These are phyloP conservation scores for Aphanomyces stellatus DNA, from an alignment of 352 stramenopile genomes.

Conservation along the genomic window DNA sequence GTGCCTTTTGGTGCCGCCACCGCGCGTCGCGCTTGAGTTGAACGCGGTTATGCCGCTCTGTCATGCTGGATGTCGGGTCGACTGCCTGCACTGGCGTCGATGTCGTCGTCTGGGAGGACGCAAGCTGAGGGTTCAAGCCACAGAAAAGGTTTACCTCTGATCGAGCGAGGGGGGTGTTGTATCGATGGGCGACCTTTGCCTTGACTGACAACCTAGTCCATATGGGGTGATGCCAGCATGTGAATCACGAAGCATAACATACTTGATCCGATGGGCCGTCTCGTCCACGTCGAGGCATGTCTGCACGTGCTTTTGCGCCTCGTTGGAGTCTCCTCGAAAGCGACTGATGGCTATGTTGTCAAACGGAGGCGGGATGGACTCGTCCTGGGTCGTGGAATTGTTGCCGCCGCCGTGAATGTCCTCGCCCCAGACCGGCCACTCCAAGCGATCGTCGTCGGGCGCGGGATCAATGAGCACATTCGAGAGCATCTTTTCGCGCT, in stretches of 20 bases:
- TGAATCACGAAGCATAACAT: background rate
- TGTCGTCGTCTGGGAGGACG: too few relatives aligned
- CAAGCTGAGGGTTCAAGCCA: too few relatives aligned
- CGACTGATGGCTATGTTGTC: background rate
- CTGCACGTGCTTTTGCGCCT: background rate
- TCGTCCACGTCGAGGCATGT: constrained; percentile 8
- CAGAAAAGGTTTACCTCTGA: background rate
- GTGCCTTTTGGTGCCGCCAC: too few relatives aligned
- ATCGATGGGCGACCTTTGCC: background rate
- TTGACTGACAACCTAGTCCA: background rate
- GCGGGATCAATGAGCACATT: background rate
- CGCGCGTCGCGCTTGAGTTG: background rate
- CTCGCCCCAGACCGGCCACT: background rate
- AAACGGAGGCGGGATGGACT: too few relatives aligned
- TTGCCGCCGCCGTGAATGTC: too few relatives aligned
- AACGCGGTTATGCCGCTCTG: background rate
- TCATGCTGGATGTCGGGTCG: background rate
- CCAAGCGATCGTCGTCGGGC: background rate
- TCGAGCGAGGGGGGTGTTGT: background rate
- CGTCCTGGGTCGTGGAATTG: too few relatives aligned
- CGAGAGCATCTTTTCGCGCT: background rate
- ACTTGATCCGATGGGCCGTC: constrained; percentile 10
- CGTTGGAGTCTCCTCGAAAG: background rate
- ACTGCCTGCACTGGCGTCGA: background rate
- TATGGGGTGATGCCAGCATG: background rate